Conservation (phyloP, 2,329 filamentous ascomycete species). For the Fusarium hostae region DNA sequence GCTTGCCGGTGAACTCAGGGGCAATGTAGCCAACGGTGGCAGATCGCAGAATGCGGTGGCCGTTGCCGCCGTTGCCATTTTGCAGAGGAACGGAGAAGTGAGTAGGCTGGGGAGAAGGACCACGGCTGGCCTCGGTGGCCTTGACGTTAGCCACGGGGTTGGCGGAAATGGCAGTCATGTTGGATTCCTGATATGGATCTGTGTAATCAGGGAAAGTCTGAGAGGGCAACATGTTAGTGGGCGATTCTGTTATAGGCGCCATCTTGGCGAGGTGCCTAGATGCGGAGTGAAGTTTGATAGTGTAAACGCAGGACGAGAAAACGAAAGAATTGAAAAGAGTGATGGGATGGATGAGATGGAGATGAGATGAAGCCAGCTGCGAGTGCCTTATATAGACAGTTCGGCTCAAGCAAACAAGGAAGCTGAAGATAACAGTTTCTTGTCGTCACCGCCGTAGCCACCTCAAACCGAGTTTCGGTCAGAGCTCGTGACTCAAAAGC, state of each 20-base stretch:
- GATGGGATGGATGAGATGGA: conserved; percentile 2
- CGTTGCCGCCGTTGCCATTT: conserved; percentile 63
- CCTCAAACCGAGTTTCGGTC: conserved; percentile 22
- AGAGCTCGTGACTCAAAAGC: conserved; percentile 26
- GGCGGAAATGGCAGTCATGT: conserved; percentile 51
- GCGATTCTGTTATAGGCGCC: conserved; percentile 52
- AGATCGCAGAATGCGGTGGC: conserved; percentile 82
- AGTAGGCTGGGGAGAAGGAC: conserved; percentile 88
- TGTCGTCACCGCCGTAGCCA: conserved; percentile 23
- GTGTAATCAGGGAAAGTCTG: conserved; percentile 60
- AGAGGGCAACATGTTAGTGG: conserved; percentile 53
- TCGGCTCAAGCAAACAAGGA: conserved; percentile 6
- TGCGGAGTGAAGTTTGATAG: conserved; percentile 9
- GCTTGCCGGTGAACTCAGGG: conserved; percentile 92
- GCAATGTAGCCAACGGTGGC: conserved; percentile 94
- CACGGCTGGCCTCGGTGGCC: conserved; percentile 60
- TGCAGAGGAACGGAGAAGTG: conserved; percentile 77
- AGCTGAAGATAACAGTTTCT: conserved; percentile 26
- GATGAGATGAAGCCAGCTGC: conserved; percentile 16
- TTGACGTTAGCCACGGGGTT: conserved; percentile 57
- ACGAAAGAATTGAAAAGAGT: conserved; percentile 9
- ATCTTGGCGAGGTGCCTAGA: conserved; percentile 45
- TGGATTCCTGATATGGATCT: conserved; percentile 53
- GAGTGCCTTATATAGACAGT: conserved; percentile 38
- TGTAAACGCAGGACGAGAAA: conserved; percentile 25